These are phyloP conservation scores for Schoenoplectus tabernaemontani DNA, from an alignment of 202 grass and related monocot genomes.

Conservation along the genomic window DNA sequence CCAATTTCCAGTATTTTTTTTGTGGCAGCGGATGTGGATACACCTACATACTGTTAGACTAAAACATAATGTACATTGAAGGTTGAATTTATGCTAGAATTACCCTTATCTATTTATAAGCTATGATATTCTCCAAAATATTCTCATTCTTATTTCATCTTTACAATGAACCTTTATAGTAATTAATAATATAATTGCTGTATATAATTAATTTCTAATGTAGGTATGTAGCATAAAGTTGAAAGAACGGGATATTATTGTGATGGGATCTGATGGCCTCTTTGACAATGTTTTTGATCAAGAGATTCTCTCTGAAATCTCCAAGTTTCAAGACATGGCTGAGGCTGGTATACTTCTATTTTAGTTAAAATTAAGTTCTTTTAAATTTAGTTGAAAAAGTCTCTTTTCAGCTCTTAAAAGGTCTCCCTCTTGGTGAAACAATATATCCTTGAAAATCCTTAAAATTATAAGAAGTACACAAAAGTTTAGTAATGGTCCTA, in stretches of 20 bases:
- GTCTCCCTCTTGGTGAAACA: neutral
- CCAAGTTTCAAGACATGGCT: constrained; percentile 42
- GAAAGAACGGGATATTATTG: constrained; percentile 67
- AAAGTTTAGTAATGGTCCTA: neutral
- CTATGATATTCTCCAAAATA: constrained; percentile 10
- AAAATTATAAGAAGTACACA: neutral
- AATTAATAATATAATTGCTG: constrained; percentile 16
- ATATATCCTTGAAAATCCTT: neutral
- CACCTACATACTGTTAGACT: neutral
- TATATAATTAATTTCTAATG: constrained; percentile 7
- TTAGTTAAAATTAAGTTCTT: neutral
- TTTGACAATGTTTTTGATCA: constrained; percentile 90
- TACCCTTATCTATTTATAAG: neutral
- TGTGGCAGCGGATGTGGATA: too few species aligned
- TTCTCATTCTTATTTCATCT: neutral
- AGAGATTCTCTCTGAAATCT: constrained; percentile 61
- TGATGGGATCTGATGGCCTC: constrained; percentile 88
- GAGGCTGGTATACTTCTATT: constrained; percentile 53
- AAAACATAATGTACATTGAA: neutral
- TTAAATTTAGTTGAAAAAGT: neutral
- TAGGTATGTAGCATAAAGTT: constrained; percentile 79
- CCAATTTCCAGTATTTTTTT: too few species aligned
- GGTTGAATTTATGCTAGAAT: neutral
- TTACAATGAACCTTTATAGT: neutral
- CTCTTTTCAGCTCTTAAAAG: neutral